These are phyloP conservation scores for Pezicula radicicola DNA, from an alignment of 2,329 filamentous ascomycete species.

Conservation along the genomic window DNA sequence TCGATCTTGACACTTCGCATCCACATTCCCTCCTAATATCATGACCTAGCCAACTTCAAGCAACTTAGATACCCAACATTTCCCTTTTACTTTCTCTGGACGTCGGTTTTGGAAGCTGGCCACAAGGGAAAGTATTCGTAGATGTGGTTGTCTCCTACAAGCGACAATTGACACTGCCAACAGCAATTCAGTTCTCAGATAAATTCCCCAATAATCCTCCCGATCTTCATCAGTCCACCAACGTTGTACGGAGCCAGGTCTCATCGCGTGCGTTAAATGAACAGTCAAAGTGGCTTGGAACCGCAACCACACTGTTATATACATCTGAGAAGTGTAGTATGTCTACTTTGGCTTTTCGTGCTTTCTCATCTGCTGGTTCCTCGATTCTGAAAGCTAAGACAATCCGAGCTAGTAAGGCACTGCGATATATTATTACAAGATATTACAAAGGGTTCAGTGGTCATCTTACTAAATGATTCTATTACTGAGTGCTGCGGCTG, in stretches of 20 bases:
- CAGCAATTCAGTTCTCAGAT: no score
- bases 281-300: slow-evolving; percentile 13
- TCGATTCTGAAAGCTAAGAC: slow-evolving; percentile 15
- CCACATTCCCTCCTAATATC: no score
- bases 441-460: not conserved
- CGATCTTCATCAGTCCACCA: not conserved
- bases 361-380: slow-evolving; percentile 5
- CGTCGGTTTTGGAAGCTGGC: no score
- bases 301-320: slow-evolving; percentile 11
- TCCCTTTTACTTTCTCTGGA: no score
- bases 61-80: no score
- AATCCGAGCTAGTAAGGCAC: slow-evolving; percentile 14
- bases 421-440: not conserved
- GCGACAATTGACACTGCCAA: no score
- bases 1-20: no score
- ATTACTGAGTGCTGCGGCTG: slow-evolving; percentile 20
- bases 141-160: no score
- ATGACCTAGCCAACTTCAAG: no score
- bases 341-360: slow-evolving; percentile 11
- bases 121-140: no score
- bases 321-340: slow-evolving; percentile 16
- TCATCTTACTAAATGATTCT: slow-evolving; percentile 14
- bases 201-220: no score
- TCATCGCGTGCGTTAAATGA: slow-evolving; percentile 11
- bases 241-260: not conserved